These are phyloP conservation scores for Clitopilus hobsonii DNA, from an alignment of 768 basidiomycete species.

Conservation along the genomic window DNA sequence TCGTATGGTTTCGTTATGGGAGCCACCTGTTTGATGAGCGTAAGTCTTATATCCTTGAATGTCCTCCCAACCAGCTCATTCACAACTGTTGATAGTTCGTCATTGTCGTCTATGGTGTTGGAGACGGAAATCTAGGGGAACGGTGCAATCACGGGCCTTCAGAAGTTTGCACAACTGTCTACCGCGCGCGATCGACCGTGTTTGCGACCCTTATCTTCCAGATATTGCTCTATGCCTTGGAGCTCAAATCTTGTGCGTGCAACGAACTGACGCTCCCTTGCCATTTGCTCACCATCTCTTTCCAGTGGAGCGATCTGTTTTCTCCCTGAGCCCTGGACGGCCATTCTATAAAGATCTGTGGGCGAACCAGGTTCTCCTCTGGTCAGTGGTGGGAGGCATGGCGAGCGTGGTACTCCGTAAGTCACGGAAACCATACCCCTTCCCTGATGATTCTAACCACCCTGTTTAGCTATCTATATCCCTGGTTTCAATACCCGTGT, in stretches of 20 bases:
- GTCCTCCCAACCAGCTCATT: not conserved
- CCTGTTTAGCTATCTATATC: conserved; percentile 35
- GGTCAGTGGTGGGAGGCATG: conserved; percentile 29
- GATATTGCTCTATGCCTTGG: conserved; percentile 29
- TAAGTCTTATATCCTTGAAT: conserved; percentile 18
- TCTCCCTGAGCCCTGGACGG: conserved; percentile 28
- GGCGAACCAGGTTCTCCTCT: conserved; percentile 30
- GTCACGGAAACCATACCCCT: no score
- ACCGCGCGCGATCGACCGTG: conserved; percentile 28
- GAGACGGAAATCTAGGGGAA: conserved; percentile 23
- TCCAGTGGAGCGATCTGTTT: conserved; percentile 32
- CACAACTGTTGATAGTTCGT: conserved; percentile 21
- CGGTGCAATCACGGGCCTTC: conserved; percentile 25
- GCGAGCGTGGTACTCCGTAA: conserved; percentile 31
- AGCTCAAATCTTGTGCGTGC: conserved; percentile 32
- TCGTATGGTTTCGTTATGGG: conserved; percentile 34
- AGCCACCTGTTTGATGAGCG: conserved; percentile 24
- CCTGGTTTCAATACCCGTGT: conserved; percentile 30
- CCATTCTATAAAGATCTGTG: conserved; percentile 30
- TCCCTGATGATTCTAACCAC: no score
- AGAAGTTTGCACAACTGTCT: conserved; percentile 24
- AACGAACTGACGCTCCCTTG: not conserved
- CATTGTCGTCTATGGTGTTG: conserved; percentile 30
- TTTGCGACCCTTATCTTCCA: conserved; percentile 35
- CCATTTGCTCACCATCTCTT: not conserved